Percentiles rank a stretch among this genome's conserved stretches.
These are phyloP conservation scores for Eucalyptus erythrocorys DNA, from an alignment of 345 rosid genomes.

Conservation along the genomic window DNA sequence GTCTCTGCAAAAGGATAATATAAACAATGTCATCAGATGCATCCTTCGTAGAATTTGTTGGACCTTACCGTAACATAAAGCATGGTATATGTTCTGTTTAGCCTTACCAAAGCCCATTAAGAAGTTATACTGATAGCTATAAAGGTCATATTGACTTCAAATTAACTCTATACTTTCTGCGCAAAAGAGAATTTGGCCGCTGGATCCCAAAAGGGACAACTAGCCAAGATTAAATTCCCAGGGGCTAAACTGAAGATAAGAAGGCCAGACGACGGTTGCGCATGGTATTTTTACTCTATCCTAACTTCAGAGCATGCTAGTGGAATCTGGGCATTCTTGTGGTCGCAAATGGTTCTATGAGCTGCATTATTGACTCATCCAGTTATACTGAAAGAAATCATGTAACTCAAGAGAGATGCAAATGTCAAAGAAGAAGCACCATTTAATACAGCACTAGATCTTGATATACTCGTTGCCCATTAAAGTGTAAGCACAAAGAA, in stretches of 20 bases:
- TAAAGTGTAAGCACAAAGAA: neutral
- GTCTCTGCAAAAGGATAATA: conserved; percentile 31
- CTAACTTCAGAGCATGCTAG: neutral
- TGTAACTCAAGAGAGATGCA: neutral
- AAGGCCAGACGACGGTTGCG: neutral
- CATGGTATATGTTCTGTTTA: neutral
- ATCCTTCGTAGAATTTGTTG: neutral
- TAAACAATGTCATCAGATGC: neutral
- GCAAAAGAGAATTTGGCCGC: neutral
- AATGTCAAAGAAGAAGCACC: neutral
- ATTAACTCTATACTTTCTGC: neutral
- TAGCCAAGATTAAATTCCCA: neutral
- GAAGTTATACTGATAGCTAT: neutral
- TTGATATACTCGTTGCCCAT: neutral
- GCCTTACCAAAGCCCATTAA: neutral
- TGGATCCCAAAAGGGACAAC: neutral
- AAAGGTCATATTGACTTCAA: neutral
- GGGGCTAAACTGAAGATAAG: neutral
- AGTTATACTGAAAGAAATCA: neutral
- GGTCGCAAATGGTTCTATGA: neutral
- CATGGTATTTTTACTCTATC: neutral
- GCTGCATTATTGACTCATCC: neutral
- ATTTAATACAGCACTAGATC: neutral
- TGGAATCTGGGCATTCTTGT: neutral
- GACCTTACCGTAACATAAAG: neutral